Evolutionary conservation across 257 asterid genomes (phyloP).

Genomic region (Thymus quinquecostatus): DNA sequence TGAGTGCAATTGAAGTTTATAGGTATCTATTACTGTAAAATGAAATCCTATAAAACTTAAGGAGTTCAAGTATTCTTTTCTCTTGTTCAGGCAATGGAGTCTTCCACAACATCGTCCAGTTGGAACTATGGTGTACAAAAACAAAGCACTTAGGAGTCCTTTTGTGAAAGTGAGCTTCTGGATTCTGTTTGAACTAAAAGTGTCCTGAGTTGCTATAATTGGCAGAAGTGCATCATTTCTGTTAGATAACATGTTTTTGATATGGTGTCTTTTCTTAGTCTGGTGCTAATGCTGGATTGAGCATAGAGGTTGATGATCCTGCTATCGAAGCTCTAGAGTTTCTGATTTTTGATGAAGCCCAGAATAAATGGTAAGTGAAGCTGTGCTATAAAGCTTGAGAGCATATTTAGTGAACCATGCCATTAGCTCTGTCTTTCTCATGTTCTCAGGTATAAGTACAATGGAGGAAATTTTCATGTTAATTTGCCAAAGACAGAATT

Average conservation of each 20-base stretch:
- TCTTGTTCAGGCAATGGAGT: constrained; percentile 65
- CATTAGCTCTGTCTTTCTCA: constrained; percentile 26
- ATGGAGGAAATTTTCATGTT: constrained; percentile 76
- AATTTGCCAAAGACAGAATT: constrained; percentile 53
- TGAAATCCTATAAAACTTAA: constrained; percentile 10
- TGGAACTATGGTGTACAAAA: constrained; percentile 77
- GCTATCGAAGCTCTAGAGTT: constrained; percentile 88
- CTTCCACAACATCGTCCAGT: constrained; percentile 78
- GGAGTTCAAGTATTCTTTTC: neutral
- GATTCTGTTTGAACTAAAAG: neutral
- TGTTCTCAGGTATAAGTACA: constrained; percentile 77
- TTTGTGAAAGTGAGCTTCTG: constrained; percentile 71
- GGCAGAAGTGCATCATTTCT: constrained; percentile 22
- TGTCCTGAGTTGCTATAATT: constrained; percentile 18
- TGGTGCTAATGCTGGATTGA: constrained; percentile 68
- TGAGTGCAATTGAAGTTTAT: constrained; percentile 39
- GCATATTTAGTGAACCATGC: constrained; percentile 25
- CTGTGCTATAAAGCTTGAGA: constrained; percentile 11
- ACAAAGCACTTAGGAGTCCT: constrained; percentile 86
- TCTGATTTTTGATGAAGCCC: constrained; percentile 81
- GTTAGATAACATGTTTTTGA: constrained; percentile 30
- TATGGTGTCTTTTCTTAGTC: constrained; percentile 54
- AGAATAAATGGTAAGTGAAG: constrained; percentile 69
- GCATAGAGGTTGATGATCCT: constrained; percentile 84
- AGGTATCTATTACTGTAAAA: constrained; percentile 26